Evolutionary conservation across 768 basidiomycete species (phyloP).

Genomic region (Lactarius psammicola): DNA sequence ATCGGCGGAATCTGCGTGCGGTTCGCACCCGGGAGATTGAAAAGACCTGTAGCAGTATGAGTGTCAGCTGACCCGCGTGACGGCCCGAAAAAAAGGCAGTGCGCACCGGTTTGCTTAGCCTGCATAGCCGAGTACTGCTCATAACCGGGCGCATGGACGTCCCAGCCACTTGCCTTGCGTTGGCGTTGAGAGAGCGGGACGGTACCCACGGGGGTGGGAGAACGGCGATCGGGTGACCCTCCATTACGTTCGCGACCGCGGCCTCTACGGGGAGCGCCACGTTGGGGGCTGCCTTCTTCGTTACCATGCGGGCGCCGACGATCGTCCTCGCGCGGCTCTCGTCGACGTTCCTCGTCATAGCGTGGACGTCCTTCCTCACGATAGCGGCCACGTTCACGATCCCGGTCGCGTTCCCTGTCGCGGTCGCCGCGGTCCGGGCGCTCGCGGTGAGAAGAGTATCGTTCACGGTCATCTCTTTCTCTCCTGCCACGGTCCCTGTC

Average conservation of each 20-base stretch:
- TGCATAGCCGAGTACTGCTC: conserved; percentile 94
- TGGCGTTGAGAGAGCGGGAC: conserved; percentile 81
- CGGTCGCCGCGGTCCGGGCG: conserved; percentile 39
- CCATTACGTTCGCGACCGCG: conserved; percentile 52
- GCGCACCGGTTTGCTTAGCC: conserved; percentile 93
- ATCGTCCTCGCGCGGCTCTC: conserved; percentile 40
- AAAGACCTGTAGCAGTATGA: conserved; percentile 60
- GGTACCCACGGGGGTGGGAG: conserved; percentile 87
- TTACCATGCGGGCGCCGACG: conserved; percentile 32
- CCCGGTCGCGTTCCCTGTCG: conserved; percentile 42
- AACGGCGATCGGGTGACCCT: conserved; percentile 75
- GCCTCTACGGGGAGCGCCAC: conserved; percentile 43
- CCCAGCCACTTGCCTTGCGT: conserved; percentile 92
- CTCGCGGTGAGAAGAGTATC: conserved; percentile 30
- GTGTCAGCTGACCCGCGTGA: background rate
- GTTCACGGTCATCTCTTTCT: conserved; percentile 31
- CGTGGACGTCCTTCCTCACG: conserved; percentile 31
- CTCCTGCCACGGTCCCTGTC: conserved; percentile 36
- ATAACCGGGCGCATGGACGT: conserved; percentile 92
- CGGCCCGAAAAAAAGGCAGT: background rate
- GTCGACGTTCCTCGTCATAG: conserved; percentile 43
- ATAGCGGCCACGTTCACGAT: conserved; percentile 50
- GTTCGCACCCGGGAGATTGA: conserved; percentile 95
- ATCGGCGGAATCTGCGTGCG: conserved; percentile 84
- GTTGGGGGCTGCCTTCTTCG: conserved; percentile 39